Base-by-base conservation (phyloP, 2,329 filamentous ascomycete genomes). In the Aaosphaeria pasadenensis region DNA sequence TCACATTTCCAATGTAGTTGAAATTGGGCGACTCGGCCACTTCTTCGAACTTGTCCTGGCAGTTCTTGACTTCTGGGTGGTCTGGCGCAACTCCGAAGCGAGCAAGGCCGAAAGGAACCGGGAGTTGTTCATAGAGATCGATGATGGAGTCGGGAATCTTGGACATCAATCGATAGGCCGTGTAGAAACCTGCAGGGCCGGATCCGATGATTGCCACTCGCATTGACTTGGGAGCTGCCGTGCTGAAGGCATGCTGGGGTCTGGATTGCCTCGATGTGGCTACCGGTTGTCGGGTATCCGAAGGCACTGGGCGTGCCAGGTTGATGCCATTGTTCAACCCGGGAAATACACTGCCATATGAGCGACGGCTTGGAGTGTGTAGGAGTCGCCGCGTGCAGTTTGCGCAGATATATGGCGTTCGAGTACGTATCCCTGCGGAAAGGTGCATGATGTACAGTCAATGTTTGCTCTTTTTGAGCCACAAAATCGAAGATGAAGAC, bases 61-160 rank as follows among this genome's bases (percentile, higher is more conserved):
- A 97, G 66, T 96, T 97, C 90, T 99, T 99, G 57, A 99, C 94
- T 74, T 99, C 92, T 0, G 94, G 92, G 72, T 99, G 94, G 68
- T 99, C 94, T 5, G 94, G 94, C n/a, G 94, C 95, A 49, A 99
- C 94, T 6, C 94, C 94, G 64, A 94, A 96, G 47, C 94, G 81
- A 43, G 95, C 91, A 47, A 99, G 79, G 1, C 94, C 94, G 66
- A 89, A 99, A 0, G 94, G 94, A 4, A 95, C 91, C 0, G 94
- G 94, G 36, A 97, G 74, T 30, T 89, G 84, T 72, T 99, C 94
- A 66, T 95, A 99, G 92, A 99, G 97, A 71, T 97, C 92, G 24
- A 99, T 81, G 44, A 82, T 79, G 0, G 86, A 85, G 64, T 85
- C 76, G 24, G 84, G 77, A 35, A 94, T 78, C 61, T 85, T 89